phyloP scores from a whole-genome alignment of 2,329 filamentous ascomycete genomes.

The Talaromyces verruculosus region DNA sequence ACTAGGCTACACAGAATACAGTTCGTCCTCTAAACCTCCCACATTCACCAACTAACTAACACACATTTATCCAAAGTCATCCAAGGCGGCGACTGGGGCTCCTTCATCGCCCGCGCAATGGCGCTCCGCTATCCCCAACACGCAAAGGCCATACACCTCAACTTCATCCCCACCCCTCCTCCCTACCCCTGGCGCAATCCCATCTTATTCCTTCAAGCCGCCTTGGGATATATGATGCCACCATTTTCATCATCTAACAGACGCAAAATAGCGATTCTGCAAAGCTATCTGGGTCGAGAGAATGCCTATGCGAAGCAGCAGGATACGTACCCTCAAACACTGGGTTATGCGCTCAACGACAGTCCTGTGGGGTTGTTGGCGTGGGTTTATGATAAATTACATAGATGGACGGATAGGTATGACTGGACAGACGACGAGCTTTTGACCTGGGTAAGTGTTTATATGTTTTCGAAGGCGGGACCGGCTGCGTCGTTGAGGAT shows the following conservation, averaged over 20 bases:
- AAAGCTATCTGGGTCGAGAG: conserved; percentile 29
- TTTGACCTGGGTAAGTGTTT: conserved; percentile 71
- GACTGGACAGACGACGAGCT: conserved; percentile 75
- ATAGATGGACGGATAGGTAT: conserved; percentile 72
- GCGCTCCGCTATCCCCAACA: conserved; percentile 58
- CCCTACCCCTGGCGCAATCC: conserved; percentile 57
- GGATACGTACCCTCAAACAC: conserved; percentile 68
- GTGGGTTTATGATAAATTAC: conserved; percentile 80
- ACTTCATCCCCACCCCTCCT: conserved; percentile 53
- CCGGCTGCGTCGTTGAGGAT: conserved; percentile 67
- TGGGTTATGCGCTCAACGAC: conserved; percentile 68
- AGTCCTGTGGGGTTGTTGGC: conserved; percentile 68
- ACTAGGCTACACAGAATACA: conserved; percentile 65
- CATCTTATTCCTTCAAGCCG: conserved; percentile 47
- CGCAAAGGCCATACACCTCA: conserved; percentile 62
- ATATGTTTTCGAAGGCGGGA: conserved; percentile 68
- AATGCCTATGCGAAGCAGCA: conserved; percentile 60
- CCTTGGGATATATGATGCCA: conserved; percentile 25
- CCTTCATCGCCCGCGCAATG: conserved; percentile 63
- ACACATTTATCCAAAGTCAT: conserved; percentile 31
- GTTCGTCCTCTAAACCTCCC: conserved; percentile 26
- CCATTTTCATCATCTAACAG: conserved; percentile 33
- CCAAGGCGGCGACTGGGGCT: conserved; percentile 71
- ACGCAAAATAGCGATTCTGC: conserved; percentile 26
- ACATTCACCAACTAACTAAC: neutral